These are phyloP conservation scores for Aspergillus mulundensis DNA, from an alignment of 495 filamentous ascomycete species.

Conservation along the genomic window DNA sequence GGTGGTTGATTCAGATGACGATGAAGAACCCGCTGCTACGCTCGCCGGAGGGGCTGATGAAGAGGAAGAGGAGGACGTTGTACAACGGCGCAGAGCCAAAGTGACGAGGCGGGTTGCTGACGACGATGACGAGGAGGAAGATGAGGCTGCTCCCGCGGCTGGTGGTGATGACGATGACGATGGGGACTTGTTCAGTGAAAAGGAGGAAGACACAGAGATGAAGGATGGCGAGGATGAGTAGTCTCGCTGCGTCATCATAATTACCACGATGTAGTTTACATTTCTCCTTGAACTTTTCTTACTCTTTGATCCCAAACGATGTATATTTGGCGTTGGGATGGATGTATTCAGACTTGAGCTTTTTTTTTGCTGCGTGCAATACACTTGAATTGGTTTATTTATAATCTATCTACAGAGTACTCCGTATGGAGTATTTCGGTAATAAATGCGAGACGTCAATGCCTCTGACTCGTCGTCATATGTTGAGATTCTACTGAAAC, in stretches of 20 bases:
- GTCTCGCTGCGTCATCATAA: not conserved
- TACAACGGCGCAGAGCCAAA: constrained; percentile 37
- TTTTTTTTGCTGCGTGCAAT: not conserved
- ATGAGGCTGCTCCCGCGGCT: constrained; percentile 3
- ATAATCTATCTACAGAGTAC: too few species aligned
- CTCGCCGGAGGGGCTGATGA: constrained; percentile 30
- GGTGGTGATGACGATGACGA: constrained; percentile 17
- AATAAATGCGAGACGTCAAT: too few species aligned
- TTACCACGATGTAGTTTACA: constrained; percentile 4
- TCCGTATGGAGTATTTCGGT: too few species aligned
- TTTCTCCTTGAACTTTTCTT: not conserved
- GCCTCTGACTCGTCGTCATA: too few species aligned
- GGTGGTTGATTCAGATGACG: constrained; percentile 69
- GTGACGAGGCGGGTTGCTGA: constrained; percentile 37
- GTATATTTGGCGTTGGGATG: constrained; percentile 2
- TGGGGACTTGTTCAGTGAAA: constrained; percentile 20
- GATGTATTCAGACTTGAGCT: constrained; percentile 1
- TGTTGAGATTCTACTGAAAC: too few species aligned
- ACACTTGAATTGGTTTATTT: too few species aligned
- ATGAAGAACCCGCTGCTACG: constrained; percentile 36
- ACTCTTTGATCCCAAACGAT: not conserved
- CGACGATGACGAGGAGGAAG: constrained; percentile 44
- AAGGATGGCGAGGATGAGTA: constrained; percentile 17
- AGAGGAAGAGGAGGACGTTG: constrained; percentile 31
- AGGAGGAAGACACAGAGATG: constrained; percentile 23